Base-by-base conservation (phyloP, 2,329 filamentous ascomycete species). In the Phyllachora maydis region DNA sequence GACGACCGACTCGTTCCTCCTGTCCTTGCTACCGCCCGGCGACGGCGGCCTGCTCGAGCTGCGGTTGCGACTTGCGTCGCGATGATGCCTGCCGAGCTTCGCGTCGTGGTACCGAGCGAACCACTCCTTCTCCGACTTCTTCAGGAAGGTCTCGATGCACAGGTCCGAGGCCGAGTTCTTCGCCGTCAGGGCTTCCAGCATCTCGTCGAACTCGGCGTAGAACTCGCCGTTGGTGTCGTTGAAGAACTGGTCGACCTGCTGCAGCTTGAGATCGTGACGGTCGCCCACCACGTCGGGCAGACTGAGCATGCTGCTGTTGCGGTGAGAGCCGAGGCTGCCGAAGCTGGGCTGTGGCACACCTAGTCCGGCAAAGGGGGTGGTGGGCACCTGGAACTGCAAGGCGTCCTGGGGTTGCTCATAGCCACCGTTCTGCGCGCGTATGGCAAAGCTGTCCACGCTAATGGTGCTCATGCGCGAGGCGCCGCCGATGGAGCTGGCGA, bases 91-190 rank as follows among this genome's bases (percentile, higher is more conserved):
- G 4, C 28, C 28, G 8, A 30, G 24, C 26, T 30, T 61, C 21
- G 59, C 62, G 29, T 62, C 49, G 28, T 62, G 52, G 36, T 65
- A 58, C 17, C 52, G 47, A 28, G 54, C 52, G 35, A 66, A 73
- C 65, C 66, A 73, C 28, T 65, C 55, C 47, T 68, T 70, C 40
- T 73, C 65, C n/a, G 61, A 65, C 35, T 66, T 64, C 26, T 59
- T 52, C 5, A 73, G 49, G 35, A 61, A 72, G 22, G 66, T 59
- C 32, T 73, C 67, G 25, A 73, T 68, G 34, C 67, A 72, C 4
- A 71, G 48, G 20, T 57, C 46, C 1, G 48, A 53, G 28, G 63
- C 58, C 0, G 64, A 68, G 26, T 56, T 67, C 30, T 56, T 54
- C 7, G 56, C 61, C 25, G 36, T 39, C 7, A 72, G 47, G 3